Evolutionary conservation across 1,139 yeast species (phyloP), one percentile per base, ranked within the genome.

Genomic region (Candida sojae): DNA sequence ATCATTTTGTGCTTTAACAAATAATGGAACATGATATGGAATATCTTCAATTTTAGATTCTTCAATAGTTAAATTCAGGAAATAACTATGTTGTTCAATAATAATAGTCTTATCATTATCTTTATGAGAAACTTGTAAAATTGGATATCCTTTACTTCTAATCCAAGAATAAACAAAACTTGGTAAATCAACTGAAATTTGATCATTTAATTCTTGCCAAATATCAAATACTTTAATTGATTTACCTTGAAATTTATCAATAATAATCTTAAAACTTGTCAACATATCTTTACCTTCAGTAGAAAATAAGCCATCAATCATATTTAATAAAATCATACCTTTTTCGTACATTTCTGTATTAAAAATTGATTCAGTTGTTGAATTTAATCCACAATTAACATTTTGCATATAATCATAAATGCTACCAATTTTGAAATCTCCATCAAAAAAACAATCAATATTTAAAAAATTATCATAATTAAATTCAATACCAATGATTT

Each of bases 281-380:
- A 73, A 67, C 63, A 64, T 47, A 33, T 62, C 62, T 6, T 53
- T 53, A 2, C 50, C 48, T 10, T 49, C 52, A 26, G 42, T 41
- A 31, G 44, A 80, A 67, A 37, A 78, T 54, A 45, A 75, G 68
- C 21, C 33, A 17, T 42, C 34, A 77, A 86, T 60, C 79, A 82
- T 80, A 63, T 86, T 73, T 40, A 86, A 57, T 21, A 85, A 62
- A 17, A 76, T 70, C 45, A 86, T 80, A 21, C 92, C 93, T 62
- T 84, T 86, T 46, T 82, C 82, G 57, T 86, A 87, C 1, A 83
- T 70, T 49, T 74, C 71, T 31, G 75, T 76, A 48, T 80, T 75
- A 62, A 86, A 85, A 2, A 73, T 60, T 5, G 66, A 50, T 6
- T 62, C 54, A 0, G 79, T 72, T 11, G 68, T 57, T 1, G 52